These are phyloP conservation scores for Eucalyptus fibrosa DNA, from an alignment of 345 rosid species.

Conservation along the genomic window DNA sequence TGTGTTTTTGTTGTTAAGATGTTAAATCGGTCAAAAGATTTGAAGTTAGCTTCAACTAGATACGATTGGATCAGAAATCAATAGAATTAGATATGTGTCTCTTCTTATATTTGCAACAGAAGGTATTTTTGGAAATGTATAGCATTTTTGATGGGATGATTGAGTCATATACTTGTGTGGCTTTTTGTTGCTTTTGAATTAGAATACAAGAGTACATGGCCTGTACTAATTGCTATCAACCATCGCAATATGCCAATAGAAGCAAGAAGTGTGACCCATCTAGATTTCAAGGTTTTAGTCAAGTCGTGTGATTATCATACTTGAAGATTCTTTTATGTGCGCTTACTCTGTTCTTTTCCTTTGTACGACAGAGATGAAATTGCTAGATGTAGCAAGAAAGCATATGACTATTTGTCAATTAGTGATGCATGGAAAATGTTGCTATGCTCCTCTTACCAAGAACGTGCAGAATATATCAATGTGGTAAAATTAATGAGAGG, in stretches of 20 bases:
- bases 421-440: too few relatives aligned
- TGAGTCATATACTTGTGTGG: not conserved
- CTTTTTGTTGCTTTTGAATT: not conserved
- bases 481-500: too few relatives aligned
- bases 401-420: too few relatives aligned
- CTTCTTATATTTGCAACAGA: not conserved
- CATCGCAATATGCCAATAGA: not conserved
- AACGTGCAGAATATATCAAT: too few relatives aligned
- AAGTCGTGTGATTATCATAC: not conserved
- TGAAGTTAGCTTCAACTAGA: not conserved
- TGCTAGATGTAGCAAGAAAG: fast-evolving
- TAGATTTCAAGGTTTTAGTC: not conserved
- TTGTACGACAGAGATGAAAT: fast-evolving
- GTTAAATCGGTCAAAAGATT: not conserved
- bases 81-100: not conserved
- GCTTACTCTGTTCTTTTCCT: not conserved
- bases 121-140: not conserved
- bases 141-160: not conserved
- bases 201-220: not conserved
- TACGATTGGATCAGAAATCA: not conserved
- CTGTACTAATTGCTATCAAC: not conserved
- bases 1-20: not conserved
- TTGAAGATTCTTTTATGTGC: not conserved
- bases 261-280: not conserved
- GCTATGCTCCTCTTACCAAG: too few relatives aligned